These are phyloP conservation scores for Skeletonema marinoi DNA, from an alignment of 108 stramenopile species.

Conservation along the genomic window DNA sequence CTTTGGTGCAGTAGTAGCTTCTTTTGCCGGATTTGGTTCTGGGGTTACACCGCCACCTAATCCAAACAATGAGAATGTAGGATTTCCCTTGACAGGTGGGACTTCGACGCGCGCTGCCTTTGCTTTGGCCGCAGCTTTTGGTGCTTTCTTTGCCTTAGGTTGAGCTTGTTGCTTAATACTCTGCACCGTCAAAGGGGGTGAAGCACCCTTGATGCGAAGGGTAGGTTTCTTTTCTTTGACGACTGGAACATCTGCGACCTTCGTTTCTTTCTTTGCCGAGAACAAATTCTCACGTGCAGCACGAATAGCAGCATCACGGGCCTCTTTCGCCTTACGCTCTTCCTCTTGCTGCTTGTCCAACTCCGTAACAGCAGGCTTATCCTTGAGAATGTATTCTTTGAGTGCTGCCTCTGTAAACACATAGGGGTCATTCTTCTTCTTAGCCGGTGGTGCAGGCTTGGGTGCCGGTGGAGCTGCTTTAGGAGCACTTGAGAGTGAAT, in stretches of 20 bases:
- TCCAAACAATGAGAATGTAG: constrained; percentile 57
- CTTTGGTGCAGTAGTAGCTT: neutral
- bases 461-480: neutral
- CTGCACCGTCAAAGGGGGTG: neutral
- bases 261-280: neutral
- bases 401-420: constrained; percentile 48
- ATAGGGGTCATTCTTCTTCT: constrained; percentile 35
- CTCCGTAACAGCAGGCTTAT: constrained; percentile 35
- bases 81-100: constrained; percentile 38
- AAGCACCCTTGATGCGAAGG: constrained; percentile 6
- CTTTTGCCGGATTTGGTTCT: neutral
- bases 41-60: constrained; percentile 17
- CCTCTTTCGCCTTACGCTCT: constrained; percentile 26
- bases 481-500: constrained; percentile 8
- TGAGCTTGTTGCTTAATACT: constrained; percentile 5
- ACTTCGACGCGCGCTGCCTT: neutral
- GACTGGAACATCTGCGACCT: constrained; percentile 3
- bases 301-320: constrained; percentile 21
- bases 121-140: neutral
- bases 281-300: constrained; percentile 6
- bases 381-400: constrained; percentile 45
- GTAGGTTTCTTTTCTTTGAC: constrained; percentile 9
- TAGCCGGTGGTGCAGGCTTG: constrained; percentile 5
- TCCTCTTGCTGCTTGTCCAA: constrained; percentile 43
- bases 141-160: constrained; percentile 17